Base-by-base conservation (phyloP, 805 yeast genomes). In the Spathaspora girioi region DNA sequence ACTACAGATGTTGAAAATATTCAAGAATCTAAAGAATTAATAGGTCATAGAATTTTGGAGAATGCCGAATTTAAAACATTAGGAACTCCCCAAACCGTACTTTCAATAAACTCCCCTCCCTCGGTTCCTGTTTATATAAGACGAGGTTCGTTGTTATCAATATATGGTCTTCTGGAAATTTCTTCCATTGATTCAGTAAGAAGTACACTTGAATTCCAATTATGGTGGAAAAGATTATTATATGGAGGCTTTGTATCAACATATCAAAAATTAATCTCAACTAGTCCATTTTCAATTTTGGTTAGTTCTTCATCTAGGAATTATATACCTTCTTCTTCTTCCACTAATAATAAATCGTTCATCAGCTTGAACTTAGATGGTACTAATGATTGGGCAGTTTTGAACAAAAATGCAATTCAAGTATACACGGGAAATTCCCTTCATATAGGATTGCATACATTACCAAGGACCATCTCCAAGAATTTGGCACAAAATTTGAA, bases 331-430 rank as follows among this genome's bases (percentile, higher is more conserved):
- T 59, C 51, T 23, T 23, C 26, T 6, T 23, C 26, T 6, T 23
- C 26, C n/a, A n/a, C n/a, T 44, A 66, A 62, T 35, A 54, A 62
- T 17, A 75, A 70, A 45, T 68, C 83, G 2, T 75, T 81, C 54
- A 76, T 74, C 9, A 69, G 66, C 42, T 51, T 84, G 23, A 54
- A 68, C 2, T 60, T 84, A 51, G 87, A 84, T 55, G 90, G 90
- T 1, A 68, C 79, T 0, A 63, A 64, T 17, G 90, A 84, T 58
- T 84, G 87, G 87, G 86, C 85, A 0, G 51, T 84, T 3, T 69
- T 84, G 45, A 70, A 77, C 43, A 66, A 71, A 1, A 61, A 69
- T 14, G 71, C 83, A 0, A 60, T 84, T 19, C 82, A 81, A 45
- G 78, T 75, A 0, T 82, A 74, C 55, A 62, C 78, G 7, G 89